Evolutionary conservation across 257 asterid species (phyloP), one percentile per base, ranked within the genome.

Genomic region (Salvia rosmarinus): DNA sequence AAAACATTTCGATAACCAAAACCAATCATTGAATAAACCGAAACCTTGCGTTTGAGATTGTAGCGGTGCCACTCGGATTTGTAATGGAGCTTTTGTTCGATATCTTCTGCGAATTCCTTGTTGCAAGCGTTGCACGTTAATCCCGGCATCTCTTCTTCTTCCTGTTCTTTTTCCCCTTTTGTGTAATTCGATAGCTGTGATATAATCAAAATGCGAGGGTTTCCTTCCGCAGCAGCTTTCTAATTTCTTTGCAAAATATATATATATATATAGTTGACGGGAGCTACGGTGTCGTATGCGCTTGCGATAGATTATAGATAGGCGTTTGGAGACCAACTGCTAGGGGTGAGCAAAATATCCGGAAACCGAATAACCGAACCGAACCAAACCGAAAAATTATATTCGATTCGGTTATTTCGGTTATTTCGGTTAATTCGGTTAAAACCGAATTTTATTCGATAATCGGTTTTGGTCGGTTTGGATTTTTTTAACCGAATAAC

Each of bases 31-130:
- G 16, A 51, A 28, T 20, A 37, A 10, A 52, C 9, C 5, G 1
- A 7, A 16, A 20, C 98, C 98, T 90, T 90, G 83, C 98, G 96
- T 80, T 93, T 93, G 78, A 93, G 98, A 56, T 93, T 93, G 88
- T 88, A 93, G 9, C 98, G 94, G 82, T 93, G 98, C 98, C 98
- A 93, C 80, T 89, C 97, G 55, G 98, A 90, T 82, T 81, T 93
- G 88, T 88, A 90, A 82, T 93, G 98, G 64, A 83, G 85, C 81
- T 90, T 93, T 58, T 87, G 96, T 9, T 93, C 92, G 54, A 73
- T 72, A 52, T 90, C 95, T 65, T 86, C 97, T 3, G 34, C 58
- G 39, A 93, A 85, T 67, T 87, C 93, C 79, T 66, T 84, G 85
- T 93, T 90, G 83, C 98, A 93, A n/a, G 98, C 86, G 78, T 93